Conservation (phyloP, 441 rosid species). For the Populus tomentosa region DNA sequence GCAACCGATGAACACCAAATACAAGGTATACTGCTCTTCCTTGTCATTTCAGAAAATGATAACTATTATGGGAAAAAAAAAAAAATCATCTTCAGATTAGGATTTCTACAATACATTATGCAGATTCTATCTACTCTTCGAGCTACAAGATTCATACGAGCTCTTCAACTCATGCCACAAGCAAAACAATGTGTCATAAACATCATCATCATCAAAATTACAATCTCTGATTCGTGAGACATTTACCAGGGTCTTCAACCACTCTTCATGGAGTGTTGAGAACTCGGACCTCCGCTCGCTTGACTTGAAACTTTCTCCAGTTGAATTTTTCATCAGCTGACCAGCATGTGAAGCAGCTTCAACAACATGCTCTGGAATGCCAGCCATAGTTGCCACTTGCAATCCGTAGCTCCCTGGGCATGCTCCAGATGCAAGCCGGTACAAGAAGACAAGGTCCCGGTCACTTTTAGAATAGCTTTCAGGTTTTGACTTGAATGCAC, state of each 20-base stretch:
- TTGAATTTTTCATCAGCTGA: conserved; percentile 55
- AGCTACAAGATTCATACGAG: conserved; percentile 22
- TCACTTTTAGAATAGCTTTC: conserved; percentile 28
- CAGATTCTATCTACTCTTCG: background rate
- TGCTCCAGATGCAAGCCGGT: conserved; percentile 76
- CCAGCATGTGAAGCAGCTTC: conserved; percentile 62
- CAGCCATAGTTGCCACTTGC: conserved; percentile 95
- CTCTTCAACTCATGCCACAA: conserved; percentile 81
- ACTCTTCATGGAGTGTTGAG: conserved; percentile 86
- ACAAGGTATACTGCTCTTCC: background rate
- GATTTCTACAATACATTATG: background rate
- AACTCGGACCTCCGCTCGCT: conserved; percentile 80
- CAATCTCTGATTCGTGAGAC: conserved; percentile 27
- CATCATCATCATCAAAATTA: conserved; percentile 45
- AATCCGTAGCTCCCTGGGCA: conserved; percentile 96
- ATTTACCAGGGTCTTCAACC: conserved; percentile 58
- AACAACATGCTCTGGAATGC: conserved; percentile 77
- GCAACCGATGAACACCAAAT: background rate
- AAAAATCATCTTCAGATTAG: background rate
- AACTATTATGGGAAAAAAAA: background rate
- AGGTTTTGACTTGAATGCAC: conserved; percentile 47
- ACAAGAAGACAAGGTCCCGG: conserved; percentile 68
- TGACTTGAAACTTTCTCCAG: conserved; percentile 65
- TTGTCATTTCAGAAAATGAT: background rate
- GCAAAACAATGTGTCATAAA: conserved; percentile 66